Evolutionary conservation across 306 rosid genomes (phyloP), one percentile per base, ranked within the genome.

Genomic region (Rubus idaeus): DNA sequence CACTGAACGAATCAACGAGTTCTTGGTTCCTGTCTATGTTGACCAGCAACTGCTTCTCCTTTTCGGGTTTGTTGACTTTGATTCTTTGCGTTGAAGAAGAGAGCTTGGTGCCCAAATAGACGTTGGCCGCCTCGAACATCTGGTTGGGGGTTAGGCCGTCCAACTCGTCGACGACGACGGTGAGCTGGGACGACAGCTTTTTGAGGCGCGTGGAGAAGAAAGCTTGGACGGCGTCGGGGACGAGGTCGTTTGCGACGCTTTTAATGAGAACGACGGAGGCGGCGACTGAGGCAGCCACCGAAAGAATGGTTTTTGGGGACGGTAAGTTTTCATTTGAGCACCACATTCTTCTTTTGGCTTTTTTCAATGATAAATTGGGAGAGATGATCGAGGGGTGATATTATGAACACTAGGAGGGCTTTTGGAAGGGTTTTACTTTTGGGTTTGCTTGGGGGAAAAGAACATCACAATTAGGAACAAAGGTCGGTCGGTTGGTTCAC

Each of bases 81-180:
- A 90, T 74, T 68, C 83, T 77, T 3, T 5, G 53, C 1, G 70
- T 7, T 3, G 82, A 23, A 18, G 85, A 55, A 4, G 83, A 68
- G 41, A 76, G 67, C 62, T 52, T 74, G 71, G 79, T 18, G 23
- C 87, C 91, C 74, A 87, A 75, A 74, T 85, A 90, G 58, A 83
- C 37, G 75, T 75, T 82, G 8, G 85, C 86, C 0, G 91, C 87
- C 16, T 81, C 81, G 47, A 86, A 90, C 84, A 88, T 73, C 51
- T 88, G 85, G 83, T 86, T 90, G 4, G 83, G 68, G 12, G 70
- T 61, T 40, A 86, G 86, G 41, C 85, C 88, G 30, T 87, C 90
- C 65, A 80, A 77, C 72, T 86, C 90, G 8, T 86, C 87, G 58
- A 90, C 57, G 68, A 90, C 73, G 23, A 90, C 23, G 74, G 78